Percentiles rank a stretch among this genome's conserved stretches.
Evolutionary conservation across 495 filamentous ascomycete genomes (phyloP).

Genomic region (Penicillium steckii): DNA sequence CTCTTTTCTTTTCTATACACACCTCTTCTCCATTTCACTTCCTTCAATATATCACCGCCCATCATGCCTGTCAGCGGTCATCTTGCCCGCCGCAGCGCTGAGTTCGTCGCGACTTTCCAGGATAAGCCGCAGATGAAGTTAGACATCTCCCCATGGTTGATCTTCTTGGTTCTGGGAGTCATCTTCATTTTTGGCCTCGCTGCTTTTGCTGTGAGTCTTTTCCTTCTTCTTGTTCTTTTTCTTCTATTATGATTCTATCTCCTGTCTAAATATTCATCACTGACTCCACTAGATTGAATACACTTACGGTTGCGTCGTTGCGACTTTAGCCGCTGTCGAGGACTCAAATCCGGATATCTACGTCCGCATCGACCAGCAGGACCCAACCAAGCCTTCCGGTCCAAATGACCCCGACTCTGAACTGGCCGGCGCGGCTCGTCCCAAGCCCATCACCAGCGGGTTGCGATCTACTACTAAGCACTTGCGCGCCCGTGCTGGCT

Average conservation of each 20-base stretch:
- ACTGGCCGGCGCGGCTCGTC: constrained; percentile 12
- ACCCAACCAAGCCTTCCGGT: constrained; percentile 33
- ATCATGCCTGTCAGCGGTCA: constrained; percentile 22
- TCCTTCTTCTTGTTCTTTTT: not conserved
- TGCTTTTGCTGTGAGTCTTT: constrained; percentile 18
- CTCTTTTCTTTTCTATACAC: constrained; percentile 4
- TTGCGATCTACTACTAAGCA: constrained; percentile 57
- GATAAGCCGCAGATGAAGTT: constrained; percentile 18
- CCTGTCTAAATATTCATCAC: not conserved
- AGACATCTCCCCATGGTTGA: constrained; percentile 10
- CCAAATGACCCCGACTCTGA: constrained; percentile 35
- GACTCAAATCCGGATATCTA: constrained; percentile 58
- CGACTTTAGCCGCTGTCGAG: constrained; percentile 62
- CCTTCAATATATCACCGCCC: constrained; percentile 1
- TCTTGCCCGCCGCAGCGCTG: constrained; percentile 28
- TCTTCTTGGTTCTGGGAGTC: constrained; percentile 15
- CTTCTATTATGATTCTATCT: not conserved
- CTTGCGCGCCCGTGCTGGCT: constrained; percentile 54
- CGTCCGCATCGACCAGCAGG: constrained; percentile 39
- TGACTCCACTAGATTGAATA: constrained; percentile 44
- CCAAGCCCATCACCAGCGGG: constrained; percentile 57
- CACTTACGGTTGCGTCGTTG: constrained; percentile 56
- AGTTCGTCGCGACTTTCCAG: constrained; percentile 22
- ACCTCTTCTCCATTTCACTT: constrained; percentile 2
- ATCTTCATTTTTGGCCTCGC: constrained; percentile 14